Base-by-base conservation (phyloP, 352 stramenopile genomes). In the Pythium graminicola region DNA sequence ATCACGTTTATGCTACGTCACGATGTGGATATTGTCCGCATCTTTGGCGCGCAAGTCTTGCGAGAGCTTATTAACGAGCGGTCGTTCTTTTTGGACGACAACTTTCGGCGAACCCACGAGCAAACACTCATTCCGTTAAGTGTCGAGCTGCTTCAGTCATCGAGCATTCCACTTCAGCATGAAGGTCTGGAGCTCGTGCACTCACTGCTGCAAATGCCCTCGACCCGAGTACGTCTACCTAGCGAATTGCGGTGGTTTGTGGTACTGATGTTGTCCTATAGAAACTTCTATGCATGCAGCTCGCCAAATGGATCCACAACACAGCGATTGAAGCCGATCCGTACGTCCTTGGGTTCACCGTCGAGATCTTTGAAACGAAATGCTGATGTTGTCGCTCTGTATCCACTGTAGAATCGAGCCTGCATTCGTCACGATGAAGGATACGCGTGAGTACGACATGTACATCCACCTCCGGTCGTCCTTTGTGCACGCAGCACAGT, bases 151-250 rank as follows among this genome's bases (percentile, higher is more conserved):
- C 46, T 86, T 8, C 54, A 70, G 14, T 68, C 72, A 11, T 45
- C 26, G 2, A 57, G 74, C 27, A 50, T 76, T 1, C 67, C 54
- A 16, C 54, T 85, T n/a, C 73, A 81, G 28, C 76, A 85, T 31
- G 73, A 86, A 56, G 75, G 67, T 1, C 60, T 89, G 7, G 78
- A 85, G 36, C 53, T 89, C 5, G 54, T 84, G 7, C 73, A 86
- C 36, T 50, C 59, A 22, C 54, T 85, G 3, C 57, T 89, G 27
- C 63, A 75, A 24, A 38, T 17, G 10, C 26, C 42, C 9, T 39
- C 43, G n/a, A 43, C 19, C 26, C 23, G 38, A 19, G 46, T 51
- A 39, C 4, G 35, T 44, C 38, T 44, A 17, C n/a, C 27, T 44
- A 22, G 23, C n/a, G 36, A 44, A 26, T 7, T 44, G 16, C 4